phyloP scores from a whole-genome alignment of 495 filamentous ascomycete species.

The Lepidopterella palustris region DNA sequence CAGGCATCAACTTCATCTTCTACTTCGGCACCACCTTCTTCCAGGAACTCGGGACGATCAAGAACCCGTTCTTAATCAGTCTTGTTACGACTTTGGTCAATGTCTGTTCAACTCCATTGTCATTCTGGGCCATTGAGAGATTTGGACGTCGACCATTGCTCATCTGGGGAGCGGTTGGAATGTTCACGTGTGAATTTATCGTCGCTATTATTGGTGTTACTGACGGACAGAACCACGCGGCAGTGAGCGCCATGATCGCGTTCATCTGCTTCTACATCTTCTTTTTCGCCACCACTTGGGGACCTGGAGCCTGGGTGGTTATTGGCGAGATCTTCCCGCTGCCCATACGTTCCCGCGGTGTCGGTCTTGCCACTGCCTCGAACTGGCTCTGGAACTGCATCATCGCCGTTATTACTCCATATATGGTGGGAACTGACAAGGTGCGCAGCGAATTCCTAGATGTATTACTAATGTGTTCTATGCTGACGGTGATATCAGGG shows the following conservation, averaged over 20 bases:
- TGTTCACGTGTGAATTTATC: constrained; percentile 78
- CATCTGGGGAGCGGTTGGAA: constrained; percentile 69
- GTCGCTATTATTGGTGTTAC: constrained; percentile 55
- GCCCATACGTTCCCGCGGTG: constrained; percentile 70
- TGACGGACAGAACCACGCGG: constrained; percentile 7
- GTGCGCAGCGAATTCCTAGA: constrained; percentile 10
- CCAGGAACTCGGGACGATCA: constrained; percentile 54
- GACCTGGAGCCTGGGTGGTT: constrained; percentile 65
- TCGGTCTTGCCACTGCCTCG: constrained; percentile 68
- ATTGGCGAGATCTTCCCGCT: constrained; percentile 83
- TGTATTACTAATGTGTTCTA: not conserved
- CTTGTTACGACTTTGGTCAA: constrained; percentile 79
- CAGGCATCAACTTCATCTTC: constrained; percentile 36
- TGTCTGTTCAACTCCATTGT: constrained; percentile 68
- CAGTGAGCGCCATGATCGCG: constrained; percentile 25
- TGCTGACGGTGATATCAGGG: not conserved
- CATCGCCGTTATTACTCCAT: constrained; percentile 65
- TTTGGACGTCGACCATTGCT: constrained; percentile 76
- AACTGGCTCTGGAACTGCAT: constrained; percentile 79
- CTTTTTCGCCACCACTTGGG: constrained; percentile 39
- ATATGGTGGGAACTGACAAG: constrained; percentile 52
- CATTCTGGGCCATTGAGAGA: constrained; percentile 74
- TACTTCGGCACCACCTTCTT: constrained; percentile 80
- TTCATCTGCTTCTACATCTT: constrained; percentile 51
- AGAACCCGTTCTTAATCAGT: constrained; percentile 66